Evolutionary conservation across 225 moss, liverwort and hornwort species (phyloP).

Genomic region (Pseudoscleropodium purum): DNA sequence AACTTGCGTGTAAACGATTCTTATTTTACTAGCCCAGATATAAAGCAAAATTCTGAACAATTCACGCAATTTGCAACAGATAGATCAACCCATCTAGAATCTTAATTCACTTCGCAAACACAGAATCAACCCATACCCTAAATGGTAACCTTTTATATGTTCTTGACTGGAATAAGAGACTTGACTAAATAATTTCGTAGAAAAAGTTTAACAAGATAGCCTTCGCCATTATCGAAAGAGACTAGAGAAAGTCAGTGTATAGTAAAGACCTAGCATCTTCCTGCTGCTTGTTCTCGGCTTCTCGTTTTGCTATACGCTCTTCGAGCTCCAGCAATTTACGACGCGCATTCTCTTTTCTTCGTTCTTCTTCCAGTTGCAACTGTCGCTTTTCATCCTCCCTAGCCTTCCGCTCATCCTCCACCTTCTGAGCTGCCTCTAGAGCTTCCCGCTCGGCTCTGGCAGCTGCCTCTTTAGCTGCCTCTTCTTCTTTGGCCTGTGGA

Average conservation of each 20-base stretch:
- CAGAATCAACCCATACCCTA: background rate
- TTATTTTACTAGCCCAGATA: background rate
- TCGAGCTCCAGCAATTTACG: slow-evolving; percentile 87
- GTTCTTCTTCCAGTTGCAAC: slow-evolving; percentile 75
- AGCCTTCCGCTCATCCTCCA: slow-evolving; percentile 81
- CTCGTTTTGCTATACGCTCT: slow-evolving; percentile 91
- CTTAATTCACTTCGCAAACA: background rate
- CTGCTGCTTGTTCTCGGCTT: slow-evolving; percentile 77
- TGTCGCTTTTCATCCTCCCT: slow-evolving; percentile 84
- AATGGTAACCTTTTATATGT: background rate
- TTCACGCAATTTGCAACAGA: background rate
- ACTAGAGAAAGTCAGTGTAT: background rate
- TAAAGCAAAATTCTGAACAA: background rate
- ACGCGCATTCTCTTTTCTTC: slow-evolving; percentile 86
- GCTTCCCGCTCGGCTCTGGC: slow-evolving; percentile 65
- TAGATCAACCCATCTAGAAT: background rate
- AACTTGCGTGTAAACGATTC: background rate
- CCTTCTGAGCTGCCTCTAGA: slow-evolving; percentile 69
- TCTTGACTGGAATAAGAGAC: background rate
- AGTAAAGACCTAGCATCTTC: slow-evolving; percentile 38
- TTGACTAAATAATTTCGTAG: background rate
- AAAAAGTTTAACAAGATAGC: background rate
- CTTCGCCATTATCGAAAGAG: background rate
- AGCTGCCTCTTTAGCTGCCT: slow-evolving; percentile 77
- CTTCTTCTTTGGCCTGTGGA: slow-evolving; percentile 57